phyloP scores from a whole-genome alignment of 495 filamentous ascomycete genomes.

The Penicillium parvum region DNA sequence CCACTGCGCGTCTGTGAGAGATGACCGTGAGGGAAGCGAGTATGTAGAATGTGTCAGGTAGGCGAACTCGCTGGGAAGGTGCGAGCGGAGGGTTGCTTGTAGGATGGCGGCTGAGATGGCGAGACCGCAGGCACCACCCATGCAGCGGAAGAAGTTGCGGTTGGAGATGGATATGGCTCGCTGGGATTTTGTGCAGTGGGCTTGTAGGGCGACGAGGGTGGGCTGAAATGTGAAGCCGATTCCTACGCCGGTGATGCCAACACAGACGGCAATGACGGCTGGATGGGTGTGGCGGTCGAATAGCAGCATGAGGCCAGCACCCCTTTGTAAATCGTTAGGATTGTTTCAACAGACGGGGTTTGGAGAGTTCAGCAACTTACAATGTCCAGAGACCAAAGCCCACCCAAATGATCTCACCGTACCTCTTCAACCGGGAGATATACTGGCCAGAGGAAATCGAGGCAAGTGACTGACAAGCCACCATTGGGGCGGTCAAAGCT shows the following conservation, averaged over 20 bases:
- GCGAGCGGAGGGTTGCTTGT: conserved; percentile 44
- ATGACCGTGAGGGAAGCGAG: conserved; percentile 31
- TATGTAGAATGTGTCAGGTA: conserved; percentile 41
- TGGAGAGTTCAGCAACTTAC: conserved; percentile 23
- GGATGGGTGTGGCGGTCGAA: conserved; percentile 45
- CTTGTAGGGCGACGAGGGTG: conserved; percentile 58
- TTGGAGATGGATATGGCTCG: conserved; percentile 58
- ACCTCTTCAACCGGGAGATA: conserved; percentile 51
- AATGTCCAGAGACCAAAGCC: conserved; percentile 53
- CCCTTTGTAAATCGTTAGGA: conserved; percentile 23
- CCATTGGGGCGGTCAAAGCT: conserved; percentile 49
- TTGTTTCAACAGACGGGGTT: neutral
- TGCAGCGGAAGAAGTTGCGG: conserved; percentile 59
- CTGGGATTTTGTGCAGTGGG: conserved; percentile 54
- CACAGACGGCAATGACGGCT: conserved; percentile 49
- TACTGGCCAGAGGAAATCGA: conserved; percentile 55
- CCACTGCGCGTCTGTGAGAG: conserved; percentile 35
- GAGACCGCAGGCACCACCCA: conserved; percentile 57
- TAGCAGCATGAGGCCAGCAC: conserved; percentile 48
- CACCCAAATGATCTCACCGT: conserved; percentile 54
- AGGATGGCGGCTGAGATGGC: conserved; percentile 56
- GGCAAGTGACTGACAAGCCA: conserved; percentile 46
- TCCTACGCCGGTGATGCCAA: conserved; percentile 50
- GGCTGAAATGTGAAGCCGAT: conserved; percentile 59
- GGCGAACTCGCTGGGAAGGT: conserved; percentile 40